phyloP scores from a whole-genome alignment of 1,284 basidiomycete species.

The Puccinia triticina region DNA sequence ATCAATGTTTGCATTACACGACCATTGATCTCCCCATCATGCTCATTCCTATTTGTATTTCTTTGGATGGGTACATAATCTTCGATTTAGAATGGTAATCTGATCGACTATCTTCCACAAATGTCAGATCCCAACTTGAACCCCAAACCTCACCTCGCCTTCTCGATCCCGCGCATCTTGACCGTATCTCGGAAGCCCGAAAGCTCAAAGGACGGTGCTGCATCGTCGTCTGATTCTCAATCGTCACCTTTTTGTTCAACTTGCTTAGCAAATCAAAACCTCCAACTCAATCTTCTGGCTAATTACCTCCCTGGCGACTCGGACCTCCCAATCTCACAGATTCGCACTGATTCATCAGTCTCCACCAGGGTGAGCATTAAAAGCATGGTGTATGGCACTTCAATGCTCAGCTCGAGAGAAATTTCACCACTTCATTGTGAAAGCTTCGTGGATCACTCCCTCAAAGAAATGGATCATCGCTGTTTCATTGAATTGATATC shows the following conservation, averaged over 20 bases:
- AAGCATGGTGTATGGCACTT: conserved; percentile 2
- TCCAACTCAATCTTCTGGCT: conserved; percentile 79
- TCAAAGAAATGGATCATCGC: not conserved
- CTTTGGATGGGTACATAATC: not conserved
- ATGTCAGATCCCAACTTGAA: conserved; percentile 45
- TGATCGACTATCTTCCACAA: conserved; percentile 46
- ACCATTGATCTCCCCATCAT: too few species aligned
- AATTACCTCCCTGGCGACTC: conserved; percentile 72
- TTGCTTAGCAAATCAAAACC: conserved; percentile 85
- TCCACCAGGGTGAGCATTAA: conserved; percentile 27
- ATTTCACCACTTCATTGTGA: conserved; percentile 23
- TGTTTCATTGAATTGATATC: conserved; percentile 34
- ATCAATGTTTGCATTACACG: not conserved
- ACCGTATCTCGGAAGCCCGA: conserved; percentile 13
- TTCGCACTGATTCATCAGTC: not conserved
- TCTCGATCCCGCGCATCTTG: conserved; percentile 23
- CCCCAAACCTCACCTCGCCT: conserved; percentile 26
- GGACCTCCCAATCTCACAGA: conserved; percentile 5
- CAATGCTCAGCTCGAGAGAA: conserved; percentile 62
- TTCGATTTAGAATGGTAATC: conserved; percentile 35
- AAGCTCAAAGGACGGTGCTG: not conserved
- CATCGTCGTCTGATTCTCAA: not conserved
- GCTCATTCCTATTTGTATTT: not conserved
- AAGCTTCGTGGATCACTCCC: not conserved
- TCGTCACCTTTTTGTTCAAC: conserved; percentile 73